Percentiles rank a stretch among this genome's conserved stretches.
phyloP scores from a whole-genome alignment of 2,329 filamentous ascomycete species.

The Colletotrichum gigasporum region DNA sequence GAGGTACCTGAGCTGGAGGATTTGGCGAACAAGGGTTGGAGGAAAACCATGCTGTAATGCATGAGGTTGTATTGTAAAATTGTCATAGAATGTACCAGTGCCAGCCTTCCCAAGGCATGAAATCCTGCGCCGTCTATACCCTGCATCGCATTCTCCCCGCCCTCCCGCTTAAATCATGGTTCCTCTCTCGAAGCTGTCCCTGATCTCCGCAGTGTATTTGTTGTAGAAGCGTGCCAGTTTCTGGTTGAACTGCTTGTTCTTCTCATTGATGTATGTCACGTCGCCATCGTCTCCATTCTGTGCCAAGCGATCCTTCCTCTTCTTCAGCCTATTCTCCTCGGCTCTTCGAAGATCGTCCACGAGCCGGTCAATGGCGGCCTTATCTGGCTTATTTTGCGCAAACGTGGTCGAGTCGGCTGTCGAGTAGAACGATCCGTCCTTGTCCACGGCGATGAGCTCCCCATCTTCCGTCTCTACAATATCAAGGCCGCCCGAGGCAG shows the following conservation, averaged over 20 bases:
- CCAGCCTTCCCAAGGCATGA: neutral
- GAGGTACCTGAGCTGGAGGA: slow-evolving; percentile 84
- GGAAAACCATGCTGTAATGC: slow-evolving; percentile 83
- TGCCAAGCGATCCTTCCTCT: slow-evolving; percentile 80
- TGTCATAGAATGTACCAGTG: slow-evolving; percentile 43
- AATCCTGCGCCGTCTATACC: neutral
- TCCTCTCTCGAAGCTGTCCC: slow-evolving; percentile 96
- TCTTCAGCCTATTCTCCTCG: slow-evolving; percentile 87
- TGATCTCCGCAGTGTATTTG: slow-evolving; percentile 96
- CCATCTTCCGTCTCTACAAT: slow-evolving; percentile 96
- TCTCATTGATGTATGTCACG: slow-evolving; percentile 99
- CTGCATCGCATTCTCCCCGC: neutral
- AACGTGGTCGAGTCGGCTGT: slow-evolving; percentile 86
- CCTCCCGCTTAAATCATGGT: slow-evolving; percentile 79
- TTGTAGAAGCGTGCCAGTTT: slow-evolving; percentile 97
- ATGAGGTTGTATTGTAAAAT: slow-evolving; percentile 11
- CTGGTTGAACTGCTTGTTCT: slow-evolving; percentile 99
- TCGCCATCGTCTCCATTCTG: slow-evolving; percentile 87
- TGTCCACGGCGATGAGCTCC: slow-evolving; percentile 93
- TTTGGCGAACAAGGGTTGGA: slow-evolving; percentile 84
- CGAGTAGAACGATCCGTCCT: slow-evolving; percentile 89
- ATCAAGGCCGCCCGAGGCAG: slow-evolving; percentile 84
- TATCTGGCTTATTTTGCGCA: slow-evolving; percentile 85
- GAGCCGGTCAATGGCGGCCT: slow-evolving; percentile 86
- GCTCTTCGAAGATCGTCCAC: slow-evolving; percentile 88